Evolutionary conservation across 2,329 filamentous ascomycete species (phyloP).

Genomic region (Fusarium pilosicola): DNA sequence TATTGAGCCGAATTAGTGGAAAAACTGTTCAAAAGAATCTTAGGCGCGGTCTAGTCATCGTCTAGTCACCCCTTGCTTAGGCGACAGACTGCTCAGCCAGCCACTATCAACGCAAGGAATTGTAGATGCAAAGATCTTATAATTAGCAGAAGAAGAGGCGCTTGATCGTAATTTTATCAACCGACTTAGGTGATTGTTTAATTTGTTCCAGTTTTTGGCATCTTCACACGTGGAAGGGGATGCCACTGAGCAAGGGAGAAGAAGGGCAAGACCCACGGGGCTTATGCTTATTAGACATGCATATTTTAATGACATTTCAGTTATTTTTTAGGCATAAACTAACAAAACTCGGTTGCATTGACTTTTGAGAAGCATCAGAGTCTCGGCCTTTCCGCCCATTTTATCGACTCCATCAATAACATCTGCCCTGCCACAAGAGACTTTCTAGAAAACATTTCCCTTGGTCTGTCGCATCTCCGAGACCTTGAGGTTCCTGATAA

Average conservation of each 20-base stretch:
- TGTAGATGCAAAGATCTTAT: neutral
- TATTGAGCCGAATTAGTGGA: neutral
- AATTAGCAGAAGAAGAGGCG: rapidly evolving
- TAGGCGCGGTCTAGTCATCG: neutral
- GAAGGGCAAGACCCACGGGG: neutral
- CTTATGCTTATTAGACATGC: neutral
- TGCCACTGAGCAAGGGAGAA: neutral
- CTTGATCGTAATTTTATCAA: neutral
- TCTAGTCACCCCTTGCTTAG: neutral
- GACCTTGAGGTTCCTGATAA: slow-evolving; percentile 35
- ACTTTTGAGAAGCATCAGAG: neutral
- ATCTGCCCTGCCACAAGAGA: neutral
- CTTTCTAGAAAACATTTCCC: slow-evolving; percentile 22
- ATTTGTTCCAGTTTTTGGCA: neutral
- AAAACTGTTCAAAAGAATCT: neutral
- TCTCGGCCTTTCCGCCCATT: neutral
- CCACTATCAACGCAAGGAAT: neutral
- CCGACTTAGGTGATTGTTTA: rapidly evolving
- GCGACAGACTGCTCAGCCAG: neutral
- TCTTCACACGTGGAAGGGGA: neutral
- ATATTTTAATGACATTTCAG: neutral
- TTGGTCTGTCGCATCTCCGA: slow-evolving; percentile 33
- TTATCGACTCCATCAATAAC: too few species aligned
- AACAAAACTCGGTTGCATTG: neutral
- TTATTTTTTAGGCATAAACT: neutral